Conservation (phyloP, 2,329 filamentous ascomycete species). For the Fusarium gaditjirri region DNA sequence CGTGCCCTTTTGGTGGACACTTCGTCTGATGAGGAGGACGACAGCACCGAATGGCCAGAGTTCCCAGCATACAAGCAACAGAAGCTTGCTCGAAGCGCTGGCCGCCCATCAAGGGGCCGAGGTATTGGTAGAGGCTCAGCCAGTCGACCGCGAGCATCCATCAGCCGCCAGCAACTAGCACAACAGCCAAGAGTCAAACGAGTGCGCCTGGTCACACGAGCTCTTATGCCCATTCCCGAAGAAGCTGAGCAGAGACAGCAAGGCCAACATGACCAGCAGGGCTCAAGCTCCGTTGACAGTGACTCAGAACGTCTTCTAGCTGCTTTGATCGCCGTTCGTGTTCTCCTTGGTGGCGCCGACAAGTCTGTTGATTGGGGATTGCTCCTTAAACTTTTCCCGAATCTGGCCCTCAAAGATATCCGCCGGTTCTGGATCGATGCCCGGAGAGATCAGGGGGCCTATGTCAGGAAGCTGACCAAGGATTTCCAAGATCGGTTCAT, state of each 20-base stretch:
- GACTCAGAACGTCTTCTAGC: slow-evolving; percentile 57
- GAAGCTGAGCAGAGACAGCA: background rate
- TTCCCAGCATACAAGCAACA: slow-evolving; percentile 2
- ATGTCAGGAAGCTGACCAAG: slow-evolving; percentile 64
- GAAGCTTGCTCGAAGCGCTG: background rate
- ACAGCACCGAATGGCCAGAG: slow-evolving; percentile 27
- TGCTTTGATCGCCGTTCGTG: slow-evolving; percentile 67
- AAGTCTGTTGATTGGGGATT: slow-evolving; percentile 70
- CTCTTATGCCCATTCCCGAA: slow-evolving; percentile 44
- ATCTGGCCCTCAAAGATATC: slow-evolving; percentile 61
- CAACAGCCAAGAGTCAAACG: slow-evolving; percentile 41
- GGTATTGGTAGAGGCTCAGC: slow-evolving; percentile 6
- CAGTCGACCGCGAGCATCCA: slow-evolving; percentile 5
- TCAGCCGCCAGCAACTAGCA: slow-evolving; percentile 7
- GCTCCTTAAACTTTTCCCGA: slow-evolving; percentile 65
- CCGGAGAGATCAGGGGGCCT: slow-evolving; percentile 61
- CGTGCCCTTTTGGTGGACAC: slow-evolving; percentile 13
- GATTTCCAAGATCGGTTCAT: slow-evolving; percentile 75
- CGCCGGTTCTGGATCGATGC: slow-evolving; percentile 65
- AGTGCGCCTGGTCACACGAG: slow-evolving; percentile 45
- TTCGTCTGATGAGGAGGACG: slow-evolving; percentile 35
- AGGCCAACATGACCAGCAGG: slow-evolving; percentile 17
- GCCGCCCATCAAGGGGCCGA: slow-evolving; percentile 1
- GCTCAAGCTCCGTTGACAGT: background rate
- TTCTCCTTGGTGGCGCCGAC: slow-evolving; percentile 69